phyloP scores from a whole-genome alignment of 768 basidiomycete genomes.

The Mycena leptocephala region DNA sequence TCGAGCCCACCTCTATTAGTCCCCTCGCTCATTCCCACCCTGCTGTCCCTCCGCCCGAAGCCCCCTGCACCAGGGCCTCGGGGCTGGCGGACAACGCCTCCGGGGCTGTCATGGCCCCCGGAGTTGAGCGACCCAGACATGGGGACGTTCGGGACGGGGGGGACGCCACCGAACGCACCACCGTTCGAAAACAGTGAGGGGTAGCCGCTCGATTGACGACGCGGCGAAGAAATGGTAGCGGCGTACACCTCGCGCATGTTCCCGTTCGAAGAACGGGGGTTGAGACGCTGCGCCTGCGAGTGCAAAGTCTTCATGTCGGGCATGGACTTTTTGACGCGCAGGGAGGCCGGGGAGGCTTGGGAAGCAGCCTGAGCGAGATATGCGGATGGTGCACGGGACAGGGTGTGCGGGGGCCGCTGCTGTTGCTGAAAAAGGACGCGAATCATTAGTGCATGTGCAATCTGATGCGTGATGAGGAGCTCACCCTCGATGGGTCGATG shows the following conservation, averaged over 20 bases:
- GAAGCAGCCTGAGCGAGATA: constrained; percentile 73
- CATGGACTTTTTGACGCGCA: constrained; percentile 98
- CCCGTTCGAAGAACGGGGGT: constrained; percentile 87
- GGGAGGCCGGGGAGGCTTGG: constrained; percentile 65
- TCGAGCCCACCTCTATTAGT: constrained; percentile 82
- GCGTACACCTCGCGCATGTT: constrained; percentile 90
- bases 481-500: constrained; percentile 86
- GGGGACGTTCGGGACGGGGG: constrained; percentile 88
- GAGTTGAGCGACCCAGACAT: constrained; percentile 65
- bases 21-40: constrained; percentile 62
- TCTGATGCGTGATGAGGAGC: constrained; percentile 36
- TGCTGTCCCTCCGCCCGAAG: constrained; percentile 80
- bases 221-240: constrained; percentile 86
- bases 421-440: constrained; percentile 42
- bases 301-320: constrained; percentile 95
- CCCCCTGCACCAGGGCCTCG: constrained; percentile 86
- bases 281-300: constrained; percentile 83
- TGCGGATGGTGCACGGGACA: constrained; percentile 87
- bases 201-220: constrained; percentile 82
- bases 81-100: constrained; percentile 86
- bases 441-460: constrained; percentile 13
- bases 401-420: constrained; percentile 73
- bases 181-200: constrained; percentile 79
- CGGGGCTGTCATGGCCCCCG: constrained; percentile 54
- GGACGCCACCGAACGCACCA: constrained; percentile 67